Evolutionary conservation across 768 basidiomycete genomes (phyloP).

Genomic region (Kwoniella botswanensis): DNA sequence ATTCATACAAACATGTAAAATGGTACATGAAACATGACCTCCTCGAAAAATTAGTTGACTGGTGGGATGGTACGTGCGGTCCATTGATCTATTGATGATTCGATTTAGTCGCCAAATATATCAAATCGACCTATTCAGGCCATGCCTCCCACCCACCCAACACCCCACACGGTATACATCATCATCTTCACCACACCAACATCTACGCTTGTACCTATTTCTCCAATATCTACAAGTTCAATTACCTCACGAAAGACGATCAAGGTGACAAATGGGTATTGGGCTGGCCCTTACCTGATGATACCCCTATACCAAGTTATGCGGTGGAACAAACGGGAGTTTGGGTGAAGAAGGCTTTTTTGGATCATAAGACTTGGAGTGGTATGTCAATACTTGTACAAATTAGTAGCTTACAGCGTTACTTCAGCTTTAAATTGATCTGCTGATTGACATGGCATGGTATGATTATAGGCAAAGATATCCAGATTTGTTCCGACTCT

Average conservation of each 20-base stretch:
- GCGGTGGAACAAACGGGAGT: constrained; percentile 17
- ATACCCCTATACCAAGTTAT: constrained; percentile 2
- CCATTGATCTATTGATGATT: too few species aligned
- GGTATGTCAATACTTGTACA: constrained; percentile 1
- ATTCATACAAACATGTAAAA: too few species aligned
- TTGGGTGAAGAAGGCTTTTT: constrained; percentile 19
- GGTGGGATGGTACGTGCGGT: too few species aligned
- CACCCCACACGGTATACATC: background rate
- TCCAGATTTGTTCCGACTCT: constrained; percentile 4
- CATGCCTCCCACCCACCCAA: background rate
- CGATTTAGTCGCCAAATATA: constrained; percentile 11
- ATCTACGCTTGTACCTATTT: constrained; percentile 8
- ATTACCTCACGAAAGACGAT: background rate
- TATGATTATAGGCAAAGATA: constrained; percentile 10
- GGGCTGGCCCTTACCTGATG: constrained; percentile 6
- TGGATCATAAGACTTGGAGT: constrained; percentile 6
- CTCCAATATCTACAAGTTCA: constrained; percentile 11
- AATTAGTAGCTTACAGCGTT: too few species aligned
- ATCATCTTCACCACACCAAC: background rate
- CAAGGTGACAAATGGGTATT: background rate
- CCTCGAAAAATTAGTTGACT: too few species aligned
- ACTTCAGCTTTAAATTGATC: background rate
- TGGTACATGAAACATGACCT: too few species aligned
- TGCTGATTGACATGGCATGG: background rate
- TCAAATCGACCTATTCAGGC: constrained; percentile 9